A percentile compares a stretch with the other conserved stretches of the same genome.
These are phyloP conservation scores for Solanum hybrid DNA, from an alignment of 305 asterid species.

Conservation along the genomic window DNA sequence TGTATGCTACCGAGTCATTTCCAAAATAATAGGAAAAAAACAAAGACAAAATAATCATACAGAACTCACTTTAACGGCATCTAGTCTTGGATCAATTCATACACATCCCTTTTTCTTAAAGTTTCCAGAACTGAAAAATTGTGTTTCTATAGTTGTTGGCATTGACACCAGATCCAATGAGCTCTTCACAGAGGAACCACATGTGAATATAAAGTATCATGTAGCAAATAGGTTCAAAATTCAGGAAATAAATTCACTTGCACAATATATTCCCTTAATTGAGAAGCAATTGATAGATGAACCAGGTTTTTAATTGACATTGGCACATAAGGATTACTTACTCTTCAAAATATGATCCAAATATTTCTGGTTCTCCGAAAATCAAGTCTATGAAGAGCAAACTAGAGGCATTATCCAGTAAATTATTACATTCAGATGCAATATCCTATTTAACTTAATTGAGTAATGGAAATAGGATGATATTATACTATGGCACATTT, in stretches of 20 bases:
- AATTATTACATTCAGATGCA: background rate
- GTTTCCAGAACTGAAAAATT: background rate
- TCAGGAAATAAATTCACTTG: background rate
- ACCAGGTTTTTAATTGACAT: background rate
- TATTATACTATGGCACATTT: background rate
- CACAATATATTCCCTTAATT: background rate
- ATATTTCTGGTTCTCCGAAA: background rate
- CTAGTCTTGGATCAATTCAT: background rate
- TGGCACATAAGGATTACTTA: background rate
- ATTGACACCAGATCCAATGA: background rate
- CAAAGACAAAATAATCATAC: background rate
- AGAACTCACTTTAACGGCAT: background rate
- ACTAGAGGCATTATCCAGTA: background rate
- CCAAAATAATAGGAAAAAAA: background rate
- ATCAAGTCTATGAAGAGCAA: background rate
- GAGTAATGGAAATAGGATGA: background rate
- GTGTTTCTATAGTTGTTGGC: background rate
- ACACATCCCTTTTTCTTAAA: background rate
- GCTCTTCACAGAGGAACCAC: background rate
- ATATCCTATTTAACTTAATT: background rate
- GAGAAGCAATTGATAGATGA: background rate
- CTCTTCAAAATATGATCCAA: background rate
- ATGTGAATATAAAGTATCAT: background rate
- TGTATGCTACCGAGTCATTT: background rate
- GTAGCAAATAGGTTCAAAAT: background rate